Evolutionary conservation across 768 basidiomycete species (phyloP).

Genomic region (Kwoniella sp.): DNA sequence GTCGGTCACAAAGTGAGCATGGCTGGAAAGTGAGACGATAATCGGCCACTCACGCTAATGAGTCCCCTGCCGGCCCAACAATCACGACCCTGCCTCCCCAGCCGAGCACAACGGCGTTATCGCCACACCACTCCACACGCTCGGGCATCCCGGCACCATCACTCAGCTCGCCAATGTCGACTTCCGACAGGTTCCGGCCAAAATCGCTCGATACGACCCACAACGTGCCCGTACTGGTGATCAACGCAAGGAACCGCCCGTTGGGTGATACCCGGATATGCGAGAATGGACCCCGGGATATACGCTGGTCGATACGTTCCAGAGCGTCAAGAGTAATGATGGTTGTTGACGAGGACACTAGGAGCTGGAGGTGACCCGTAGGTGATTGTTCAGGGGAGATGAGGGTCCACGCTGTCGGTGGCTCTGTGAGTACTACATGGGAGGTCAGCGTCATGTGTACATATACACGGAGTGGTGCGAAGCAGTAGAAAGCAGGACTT

Average conservation of each 20-base stretch:
- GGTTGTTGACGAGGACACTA: slow-evolving; percentile 74
- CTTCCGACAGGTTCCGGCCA: slow-evolving; percentile 79
- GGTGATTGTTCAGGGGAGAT: slow-evolving; percentile 86
- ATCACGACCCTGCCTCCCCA: slow-evolving; percentile 74
- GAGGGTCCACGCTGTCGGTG: slow-evolving; percentile 78
- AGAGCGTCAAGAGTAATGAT: slow-evolving; percentile 83
- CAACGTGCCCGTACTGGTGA: slow-evolving; percentile 64
- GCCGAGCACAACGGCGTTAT: slow-evolving; percentile 83
- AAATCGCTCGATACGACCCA: slow-evolving; percentile 97
- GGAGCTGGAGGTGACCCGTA: slow-evolving; percentile 82
- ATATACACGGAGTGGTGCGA: background rate
- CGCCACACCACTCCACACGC: slow-evolving; percentile 91
- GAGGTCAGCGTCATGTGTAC: background rate
- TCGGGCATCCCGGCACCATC: slow-evolving; percentile 48
- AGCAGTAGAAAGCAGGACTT: slow-evolving; percentile 37
- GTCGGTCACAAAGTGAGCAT: background rate
- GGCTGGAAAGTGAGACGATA: background rate
- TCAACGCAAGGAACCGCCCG: slow-evolving; percentile 81
- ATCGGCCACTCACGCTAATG: slow-evolving; percentile 61
- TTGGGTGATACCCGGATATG: slow-evolving; percentile 87
- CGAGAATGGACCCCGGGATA: slow-evolving; percentile 82
- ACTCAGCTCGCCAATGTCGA: slow-evolving; percentile 53
- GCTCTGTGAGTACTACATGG: slow-evolving; percentile 63
- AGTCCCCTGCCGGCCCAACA: slow-evolving; percentile 89
- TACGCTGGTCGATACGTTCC: slow-evolving; percentile 74